Base-by-base conservation (phyloP, 2,329 filamentous ascomycete genomes). In the Calonectria multiphialidica region DNA sequence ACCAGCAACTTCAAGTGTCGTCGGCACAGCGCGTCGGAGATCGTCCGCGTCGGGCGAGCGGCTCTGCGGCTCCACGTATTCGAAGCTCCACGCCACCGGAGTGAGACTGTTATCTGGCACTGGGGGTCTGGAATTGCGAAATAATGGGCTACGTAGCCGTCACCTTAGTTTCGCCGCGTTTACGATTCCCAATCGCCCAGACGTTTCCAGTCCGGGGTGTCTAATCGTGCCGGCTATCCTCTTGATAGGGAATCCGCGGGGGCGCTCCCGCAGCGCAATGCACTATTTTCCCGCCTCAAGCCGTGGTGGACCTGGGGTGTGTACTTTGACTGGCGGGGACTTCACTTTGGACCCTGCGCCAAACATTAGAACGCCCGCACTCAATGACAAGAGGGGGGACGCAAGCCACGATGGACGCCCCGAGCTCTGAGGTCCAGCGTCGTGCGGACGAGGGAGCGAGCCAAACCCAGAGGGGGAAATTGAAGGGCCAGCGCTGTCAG, bases 21-120 rank as follows among this genome's bases (percentile, higher is more conserved):
- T 53, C 37, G 59, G 44, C 66, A 42, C 74, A 18, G 49, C 44
- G n/a, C 57, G 67, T 73, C 74, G 77, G 75, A 66, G 78, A 73
- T 74, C 67, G 69, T 42, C 53, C 40, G 65, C 68, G 69, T 78
- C 77, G 77, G 77, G 25, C 71, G 73, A 79, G 74, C 71, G 77
- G 77, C 75, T 75, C 68, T 77, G 76, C 71, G 67, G 66, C 68
- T 64, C 73, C 69, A 68, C 72, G 72, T 61, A 53, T 61, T 62
- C 50, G 23, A 33, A 23, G 42, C 55, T 72, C 53, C 76, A 76
- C 74, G 69, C 68, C 75, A 73, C 73, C 64, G 53, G 50, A 55
- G 62, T 42, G 72, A 73, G 53, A 49, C 33, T 73, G 75, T 72
- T 76, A 72, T 70, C 64, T 73, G 44, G 50, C 67, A 64, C 25